phyloP scores from a whole-genome alignment of 805 yeast species.

The Candida ficus region DNA sequence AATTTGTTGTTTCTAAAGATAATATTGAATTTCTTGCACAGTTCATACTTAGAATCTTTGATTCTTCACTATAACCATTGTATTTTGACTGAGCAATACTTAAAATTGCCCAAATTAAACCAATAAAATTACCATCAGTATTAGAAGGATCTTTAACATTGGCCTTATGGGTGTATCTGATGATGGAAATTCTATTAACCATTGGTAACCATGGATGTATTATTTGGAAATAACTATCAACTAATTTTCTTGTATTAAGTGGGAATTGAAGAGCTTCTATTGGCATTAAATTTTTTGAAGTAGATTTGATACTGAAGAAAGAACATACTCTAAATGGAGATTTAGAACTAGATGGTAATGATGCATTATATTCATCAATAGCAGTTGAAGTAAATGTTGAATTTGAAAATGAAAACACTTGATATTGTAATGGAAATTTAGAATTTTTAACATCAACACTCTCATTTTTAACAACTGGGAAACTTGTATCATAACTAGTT shows the following conservation, averaged over 20 bases:
- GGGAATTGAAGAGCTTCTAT: neutral
- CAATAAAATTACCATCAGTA: neutral
- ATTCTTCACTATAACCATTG: neutral
- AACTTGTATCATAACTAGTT: too few relatives aligned
- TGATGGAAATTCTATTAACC: neutral
- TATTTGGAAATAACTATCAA: neutral
- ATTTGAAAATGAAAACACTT: neutral
- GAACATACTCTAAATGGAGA: neutral
- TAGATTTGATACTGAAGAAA: neutral
- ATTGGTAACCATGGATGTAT: neutral
- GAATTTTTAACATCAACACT: neutral
- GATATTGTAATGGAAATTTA: neutral
- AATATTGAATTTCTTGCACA: neutral
- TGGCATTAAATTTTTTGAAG: neutral
- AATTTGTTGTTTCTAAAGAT: neutral
- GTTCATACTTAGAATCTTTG: neutral
- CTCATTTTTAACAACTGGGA: neutral
- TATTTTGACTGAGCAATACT: neutral
- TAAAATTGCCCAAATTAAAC: neutral
- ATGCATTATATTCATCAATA: neutral
- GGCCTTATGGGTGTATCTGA: neutral
- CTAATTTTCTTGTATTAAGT: neutral
- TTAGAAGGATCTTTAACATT: neutral
- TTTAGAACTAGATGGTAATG: neutral
- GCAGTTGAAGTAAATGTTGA: neutral